These are phyloP conservation scores for Thecaphora thlaspeos DNA, from an alignment of 1,284 basidiomycete genomes.

Conservation along the genomic window DNA sequence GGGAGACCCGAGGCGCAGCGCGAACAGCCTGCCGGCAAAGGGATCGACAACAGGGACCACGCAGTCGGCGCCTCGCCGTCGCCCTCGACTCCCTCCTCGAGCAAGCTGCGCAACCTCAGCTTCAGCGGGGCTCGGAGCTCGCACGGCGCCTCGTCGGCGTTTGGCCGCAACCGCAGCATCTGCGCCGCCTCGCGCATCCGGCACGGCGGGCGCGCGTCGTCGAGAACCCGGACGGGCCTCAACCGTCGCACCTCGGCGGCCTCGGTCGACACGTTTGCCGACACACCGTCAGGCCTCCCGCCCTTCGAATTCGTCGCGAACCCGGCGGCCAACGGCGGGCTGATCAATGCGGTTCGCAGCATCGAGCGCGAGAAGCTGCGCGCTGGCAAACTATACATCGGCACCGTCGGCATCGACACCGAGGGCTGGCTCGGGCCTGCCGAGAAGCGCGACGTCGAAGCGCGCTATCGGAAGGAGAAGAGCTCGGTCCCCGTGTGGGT, in stretches of 20 bases:
- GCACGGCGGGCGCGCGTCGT: conserved; percentile 20
- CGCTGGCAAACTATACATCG: conserved; percentile 49
- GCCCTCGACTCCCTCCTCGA: conserved; percentile 19
- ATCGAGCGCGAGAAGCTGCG: conserved; percentile 41
- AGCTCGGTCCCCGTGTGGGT: conserved; percentile 76
- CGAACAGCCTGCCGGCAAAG: too few relatives aligned
- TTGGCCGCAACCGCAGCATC: conserved; percentile 30
- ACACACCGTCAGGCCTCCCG: conserved; percentile 15
- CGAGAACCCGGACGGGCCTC: conserved; percentile 19
- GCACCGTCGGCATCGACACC: conserved; percentile 47
- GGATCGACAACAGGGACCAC: conserved; percentile 6
- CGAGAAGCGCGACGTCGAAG: conserved; percentile 65
- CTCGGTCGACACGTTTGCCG: conserved; percentile 28
- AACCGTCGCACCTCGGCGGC: conserved; percentile 29
- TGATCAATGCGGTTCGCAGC: conserved; percentile 54
- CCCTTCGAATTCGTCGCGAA: conserved; percentile 51
- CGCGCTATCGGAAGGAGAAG: conserved; percentile 65
- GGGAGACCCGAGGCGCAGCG: background rate
- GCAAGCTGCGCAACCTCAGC: conserved; percentile 9
- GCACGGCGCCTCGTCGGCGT: conserved; percentile 24
- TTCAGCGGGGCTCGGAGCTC: background rate
- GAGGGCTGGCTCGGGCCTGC: conserved; percentile 43
- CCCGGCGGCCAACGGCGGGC: conserved; percentile 54
- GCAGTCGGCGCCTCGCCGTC: conserved; percentile 20
- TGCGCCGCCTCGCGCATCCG: conserved; percentile 11